Base-by-base conservation (phyloP, 2,329 filamentous ascomycete species). In the Cryphonectria japonica region DNA sequence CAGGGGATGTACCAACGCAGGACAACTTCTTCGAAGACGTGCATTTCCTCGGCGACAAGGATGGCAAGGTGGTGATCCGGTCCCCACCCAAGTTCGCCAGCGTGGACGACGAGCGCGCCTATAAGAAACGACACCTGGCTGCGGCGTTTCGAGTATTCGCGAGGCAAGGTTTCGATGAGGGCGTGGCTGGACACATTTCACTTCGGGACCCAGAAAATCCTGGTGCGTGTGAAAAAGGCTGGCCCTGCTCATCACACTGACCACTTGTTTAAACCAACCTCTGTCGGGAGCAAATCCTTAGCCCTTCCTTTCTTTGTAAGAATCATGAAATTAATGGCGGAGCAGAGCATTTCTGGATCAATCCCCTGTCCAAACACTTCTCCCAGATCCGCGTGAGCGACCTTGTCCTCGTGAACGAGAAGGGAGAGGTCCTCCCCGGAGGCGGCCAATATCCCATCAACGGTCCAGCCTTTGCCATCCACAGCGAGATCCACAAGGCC, bases 121-220 rank as follows among this genome's bases (percentile, higher is more conserved):
- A 67, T n/a, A 61, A 68, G 39, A 73, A 73, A 43, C 34, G 84
- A 22, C 86, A 88, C 75, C 87, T 87, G 78, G 86, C 86, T 6
- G 81, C 83, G 5, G 86, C 86, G 16, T 91, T 90, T 77, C 84
- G 88, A 19, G 83, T 89, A 67, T 89, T 89, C 75, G 83, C 87
- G 0, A 83, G 86, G 59, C 85, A 88, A 75, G 86, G 86, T 60
- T 88, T 85, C 78, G 86, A 84, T 0, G 88, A 90, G 77, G 88
- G 88, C 69, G 88, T 89, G 82, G 81, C 82, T 22, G 88, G 88
- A 0, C 88, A 90, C 76, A 90, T 91, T 71, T 83, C 80, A 3
- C 84, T 90, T 0, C 82, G 88, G 37, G n/a, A 67, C 16, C 50
- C 43, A n/a, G 41, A 67, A 9, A 67, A 61, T 52, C 37, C 61